phyloP scores from a whole-genome alignment of 768 basidiomycete genomes.

The Ramaria sp. region DNA sequence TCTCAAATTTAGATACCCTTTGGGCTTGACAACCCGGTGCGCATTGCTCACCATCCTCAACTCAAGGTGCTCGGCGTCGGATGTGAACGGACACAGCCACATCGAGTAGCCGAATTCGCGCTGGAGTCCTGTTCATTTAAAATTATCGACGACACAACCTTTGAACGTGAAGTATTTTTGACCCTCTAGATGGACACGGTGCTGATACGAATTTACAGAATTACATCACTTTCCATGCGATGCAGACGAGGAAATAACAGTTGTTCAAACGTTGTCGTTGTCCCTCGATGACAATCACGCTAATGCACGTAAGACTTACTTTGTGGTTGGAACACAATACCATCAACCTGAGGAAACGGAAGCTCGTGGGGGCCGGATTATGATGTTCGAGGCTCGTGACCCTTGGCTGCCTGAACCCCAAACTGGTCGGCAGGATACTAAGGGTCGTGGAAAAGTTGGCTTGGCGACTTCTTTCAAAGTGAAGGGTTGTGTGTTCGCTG shows the following conservation, averaged over 20 bases:
- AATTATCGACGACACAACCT: constrained; percentile 53
- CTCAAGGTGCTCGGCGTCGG: constrained; percentile 56
- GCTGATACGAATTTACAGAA: constrained; percentile 23
- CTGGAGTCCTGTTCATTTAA: constrained; percentile 45
- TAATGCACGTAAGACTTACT: constrained; percentile 13
- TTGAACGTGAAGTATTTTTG: constrained; percentile 39
- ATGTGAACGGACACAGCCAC: constrained; percentile 43
- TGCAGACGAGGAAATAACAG: constrained; percentile 51
- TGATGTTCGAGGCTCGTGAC: constrained; percentile 32
- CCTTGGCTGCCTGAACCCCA: background rate
- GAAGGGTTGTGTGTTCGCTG: constrained; percentile 59
- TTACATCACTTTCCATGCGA: constrained; percentile 39
- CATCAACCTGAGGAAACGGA: constrained; percentile 20
- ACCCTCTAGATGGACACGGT: background rate
- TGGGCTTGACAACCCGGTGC: constrained; percentile 60
- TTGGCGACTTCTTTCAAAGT: constrained; percentile 36
- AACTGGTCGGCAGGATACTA: constrained; percentile 1
- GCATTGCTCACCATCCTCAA: constrained; percentile 48
- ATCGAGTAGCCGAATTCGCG: constrained; percentile 41
- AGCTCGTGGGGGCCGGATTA: constrained; percentile 46
- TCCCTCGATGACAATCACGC: constrained; percentile 19
- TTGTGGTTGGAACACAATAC: constrained; percentile 31
- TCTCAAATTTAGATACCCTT: constrained; percentile 45
- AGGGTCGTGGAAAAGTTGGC: constrained; percentile 15
- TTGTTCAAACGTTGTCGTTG: constrained; percentile 27